Conservation (phyloP, 129 eudicot species). For the Escallonia rubra region DNA sequence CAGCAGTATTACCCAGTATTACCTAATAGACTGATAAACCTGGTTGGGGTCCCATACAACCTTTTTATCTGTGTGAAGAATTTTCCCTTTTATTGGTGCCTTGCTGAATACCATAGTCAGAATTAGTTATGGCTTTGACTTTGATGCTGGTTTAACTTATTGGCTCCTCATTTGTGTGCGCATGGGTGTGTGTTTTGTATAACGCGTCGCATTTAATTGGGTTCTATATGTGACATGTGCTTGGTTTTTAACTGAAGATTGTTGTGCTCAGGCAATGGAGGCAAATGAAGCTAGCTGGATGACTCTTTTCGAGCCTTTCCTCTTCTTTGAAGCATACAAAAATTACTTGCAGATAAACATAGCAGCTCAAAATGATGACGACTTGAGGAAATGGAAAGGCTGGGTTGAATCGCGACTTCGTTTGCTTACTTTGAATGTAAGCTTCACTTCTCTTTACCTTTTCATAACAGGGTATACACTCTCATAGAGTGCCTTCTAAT, state of each 20-base stretch:
- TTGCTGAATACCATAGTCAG: no score
- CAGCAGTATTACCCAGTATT: no score
- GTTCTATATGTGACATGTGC: no score
- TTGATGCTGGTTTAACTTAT: background rate
- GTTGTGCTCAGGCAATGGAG: conserved; percentile 55
- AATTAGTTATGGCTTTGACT: no score
- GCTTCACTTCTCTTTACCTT: background rate
- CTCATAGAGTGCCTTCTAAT: background rate
- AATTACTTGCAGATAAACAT: conserved; percentile 90
- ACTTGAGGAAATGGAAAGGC: conserved; percentile 85
- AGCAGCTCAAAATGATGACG: conserved; percentile 71
- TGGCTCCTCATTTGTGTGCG: background rate
- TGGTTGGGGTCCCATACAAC: no score
- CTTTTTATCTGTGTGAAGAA: no score
- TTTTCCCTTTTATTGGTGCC: no score
- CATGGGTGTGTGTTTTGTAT: no score
- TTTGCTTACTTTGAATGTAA: conserved; percentile 76
- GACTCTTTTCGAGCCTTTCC: conserved; percentile 71
- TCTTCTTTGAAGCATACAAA: conserved; percentile 82
- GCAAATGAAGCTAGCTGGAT: conserved; percentile 63
- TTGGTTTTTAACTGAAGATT: no score
- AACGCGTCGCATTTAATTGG: no score
- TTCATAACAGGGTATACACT: background rate
- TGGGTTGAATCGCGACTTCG: conserved; percentile 95
- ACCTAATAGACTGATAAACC: no score